Evolutionary conservation across 2,329 filamentous ascomycete genomes (phyloP).

Genomic region (Calonectria montana): DNA sequence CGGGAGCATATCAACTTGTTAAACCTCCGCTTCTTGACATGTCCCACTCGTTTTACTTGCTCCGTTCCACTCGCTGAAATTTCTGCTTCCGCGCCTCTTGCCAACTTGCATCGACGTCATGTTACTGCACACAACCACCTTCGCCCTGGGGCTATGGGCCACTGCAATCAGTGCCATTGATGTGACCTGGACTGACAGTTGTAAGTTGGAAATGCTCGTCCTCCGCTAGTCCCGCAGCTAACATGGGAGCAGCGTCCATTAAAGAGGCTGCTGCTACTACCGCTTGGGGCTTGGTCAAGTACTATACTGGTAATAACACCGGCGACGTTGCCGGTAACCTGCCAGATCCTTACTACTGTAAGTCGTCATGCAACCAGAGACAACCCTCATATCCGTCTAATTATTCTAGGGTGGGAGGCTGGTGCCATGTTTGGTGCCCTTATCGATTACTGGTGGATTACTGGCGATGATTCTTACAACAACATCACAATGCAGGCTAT

Average conservation of each 20-base stretch:
- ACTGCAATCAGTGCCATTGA: slow-evolving; percentile 27
- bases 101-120: slow-evolving; percentile 29
- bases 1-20: not conserved
- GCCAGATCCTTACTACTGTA: slow-evolving; percentile 73
- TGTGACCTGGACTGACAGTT: slow-evolving; percentile 37
- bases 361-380: slow-evolving; percentile 42
- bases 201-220: slow-evolving; percentile 17
- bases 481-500: slow-evolving; percentile 68
- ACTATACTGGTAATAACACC: slow-evolving; percentile 68
- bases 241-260: slow-evolving; percentile 55
- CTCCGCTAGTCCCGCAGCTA: not conserved
- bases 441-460: slow-evolving; percentile 79
- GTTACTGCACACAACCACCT: slow-evolving; percentile 24
- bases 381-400: slow-evolving; percentile 27
- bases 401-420: slow-evolving; percentile 72
- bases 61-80: not conserved
- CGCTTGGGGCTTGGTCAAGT: slow-evolving; percentile 60
- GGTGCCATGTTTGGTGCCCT: slow-evolving; percentile 78
- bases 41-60: not conserved
- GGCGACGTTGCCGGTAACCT: slow-evolving; percentile 69
- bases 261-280: slow-evolving; percentile 60
- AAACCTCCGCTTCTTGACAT: not conserved
- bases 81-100: not conserved
- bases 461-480: slow-evolving; percentile 76
- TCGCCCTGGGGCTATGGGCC: slow-evolving; percentile 27